Conservation (phyloP, 2,329 filamentous ascomycete genomes). For the Atkinsonella hypoxylon region DNA sequence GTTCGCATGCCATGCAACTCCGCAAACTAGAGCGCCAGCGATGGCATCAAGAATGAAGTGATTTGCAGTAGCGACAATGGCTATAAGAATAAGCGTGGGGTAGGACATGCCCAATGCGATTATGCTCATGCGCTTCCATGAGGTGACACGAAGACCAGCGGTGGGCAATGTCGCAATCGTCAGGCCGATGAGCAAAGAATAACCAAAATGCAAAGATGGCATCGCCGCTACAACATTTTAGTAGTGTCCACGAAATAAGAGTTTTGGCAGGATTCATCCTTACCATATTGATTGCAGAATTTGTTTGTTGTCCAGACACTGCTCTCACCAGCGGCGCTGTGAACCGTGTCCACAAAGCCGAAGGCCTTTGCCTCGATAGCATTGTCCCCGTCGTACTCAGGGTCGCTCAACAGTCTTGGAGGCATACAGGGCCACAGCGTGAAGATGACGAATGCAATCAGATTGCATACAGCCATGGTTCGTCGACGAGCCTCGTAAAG, state of each 20-base stretch:
- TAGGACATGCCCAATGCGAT: constrained; percentile 46
- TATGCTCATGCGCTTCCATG: constrained; percentile 35
- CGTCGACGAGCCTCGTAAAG: constrained; percentile 44
- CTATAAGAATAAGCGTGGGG: constrained; percentile 50
- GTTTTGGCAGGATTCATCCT: constrained; percentile 13
- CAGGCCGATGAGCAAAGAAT: constrained; percentile 60
- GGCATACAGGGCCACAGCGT: constrained; percentile 55
- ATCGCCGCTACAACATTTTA: constrained; percentile 45
- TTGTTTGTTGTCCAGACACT: constrained; percentile 55
- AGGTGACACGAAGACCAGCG: constrained; percentile 36
- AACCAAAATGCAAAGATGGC: constrained; percentile 66
- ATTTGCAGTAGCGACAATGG: constrained; percentile 61
- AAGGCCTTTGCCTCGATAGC: constrained; percentile 48
- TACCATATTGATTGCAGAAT: constrained; percentile 65
- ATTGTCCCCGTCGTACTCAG: constrained; percentile 39
- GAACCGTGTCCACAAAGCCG: constrained; percentile 51
- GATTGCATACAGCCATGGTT: constrained; percentile 50
- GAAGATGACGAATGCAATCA: constrained; percentile 48
- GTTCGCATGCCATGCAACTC: constrained; percentile 48
- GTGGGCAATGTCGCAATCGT: constrained; percentile 57
- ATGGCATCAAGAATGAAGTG: constrained; percentile 63
- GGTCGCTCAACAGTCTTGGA: constrained; percentile 45
- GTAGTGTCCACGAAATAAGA: neutral
- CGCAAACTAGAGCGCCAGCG: constrained; percentile 53
- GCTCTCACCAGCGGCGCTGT: constrained; percentile 35